Percentiles rank a stretch among this genome's conserved stretches.
These are phyloP conservation scores for Limtongia smithiae DNA, from an alignment of 805 yeast species.

Conservation along the genomic window DNA sequence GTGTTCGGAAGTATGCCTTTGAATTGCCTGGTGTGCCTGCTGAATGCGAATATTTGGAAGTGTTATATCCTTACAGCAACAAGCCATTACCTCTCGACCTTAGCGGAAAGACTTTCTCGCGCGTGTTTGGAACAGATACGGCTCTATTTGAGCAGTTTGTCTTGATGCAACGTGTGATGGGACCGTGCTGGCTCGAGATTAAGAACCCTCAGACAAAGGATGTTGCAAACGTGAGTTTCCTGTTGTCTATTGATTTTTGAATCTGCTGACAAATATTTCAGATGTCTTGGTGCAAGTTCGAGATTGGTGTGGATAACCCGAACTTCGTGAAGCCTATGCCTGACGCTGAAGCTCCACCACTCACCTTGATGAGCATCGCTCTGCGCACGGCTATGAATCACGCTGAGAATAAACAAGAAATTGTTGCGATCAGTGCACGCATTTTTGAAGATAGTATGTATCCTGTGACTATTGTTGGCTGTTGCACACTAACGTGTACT, in stretches of 20 bases:
- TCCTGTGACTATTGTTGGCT: background rate
- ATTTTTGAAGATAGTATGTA: constrained; percentile 50
- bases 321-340: constrained; percentile 47
- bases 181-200: constrained; percentile 94
- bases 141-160: constrained; percentile 82
- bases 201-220: constrained; percentile 57
- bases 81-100: constrained; percentile 52
- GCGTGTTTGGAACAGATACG: constrained; percentile 74
- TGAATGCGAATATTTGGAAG: constrained; percentile 74
- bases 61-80: constrained; percentile 63
- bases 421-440: constrained; percentile 77
- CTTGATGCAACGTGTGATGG: constrained; percentile 80
- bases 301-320: constrained; percentile 49
- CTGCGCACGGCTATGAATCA: constrained; percentile 77
- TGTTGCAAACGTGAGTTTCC: constrained; percentile 47
- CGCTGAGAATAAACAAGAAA: constrained; percentile 75
- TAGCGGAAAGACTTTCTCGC: constrained; percentile 71
- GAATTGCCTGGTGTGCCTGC: constrained; percentile 76
- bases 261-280: background rate
- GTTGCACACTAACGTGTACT: background rate
- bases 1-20: constrained; percentile 78
- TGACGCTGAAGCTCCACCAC: constrained; percentile 51
- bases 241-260: background rate
- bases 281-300: constrained; percentile 73
- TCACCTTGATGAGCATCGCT: constrained; percentile 70